Evolutionary conservation across 1,284 basidiomycete species (phyloP), one percentile per base, ranked within the genome.

Genomic region (Tilletiopsis washingtonensis): DNA sequence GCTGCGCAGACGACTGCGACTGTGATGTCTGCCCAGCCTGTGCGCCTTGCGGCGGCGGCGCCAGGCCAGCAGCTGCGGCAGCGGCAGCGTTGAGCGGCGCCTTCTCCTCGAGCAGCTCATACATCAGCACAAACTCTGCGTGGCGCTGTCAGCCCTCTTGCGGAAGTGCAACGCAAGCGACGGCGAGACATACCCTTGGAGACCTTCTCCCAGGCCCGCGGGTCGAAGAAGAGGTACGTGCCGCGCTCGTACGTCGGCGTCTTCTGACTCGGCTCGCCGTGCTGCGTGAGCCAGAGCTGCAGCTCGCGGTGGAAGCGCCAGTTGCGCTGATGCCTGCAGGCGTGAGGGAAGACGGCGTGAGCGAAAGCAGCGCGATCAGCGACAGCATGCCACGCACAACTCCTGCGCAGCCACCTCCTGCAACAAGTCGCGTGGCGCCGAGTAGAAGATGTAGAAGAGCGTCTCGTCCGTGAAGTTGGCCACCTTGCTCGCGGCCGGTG

Each of bases 381-480:
- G 47, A 43, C 54, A 44, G 11, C 32, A 14, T 15, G 20, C n/a
- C 5, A 81, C 86, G 74, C 75, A 91, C 85, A 98, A 79, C 78
- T 97, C 93, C 74, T 89, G 86, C 39, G 91, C 90, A 12, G 93
- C 93, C 43, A 91, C 82, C 76, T 97, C 91, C 75, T 98, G 93
- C 57, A 96, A 77, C 26, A 86, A 83, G 76, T 98, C 93, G 67
- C 89, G 79, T 49, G 93, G 90, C 74, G 84, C 85, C 53, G 88
- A 85, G 77, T 98, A 98, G 78, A 98, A 98, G 82, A 96, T 93
- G 80, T 90, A 96, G 77, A 98, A 97, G 34, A 98, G 77, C 24
- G 93, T 97, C 77, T 98, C 93, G 75, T 98, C 93, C 70, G 85
- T 86, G 75, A 98, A 96, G 57, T 85, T 84, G 7, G 81, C 79